Evolutionary conservation across 78 protist genomes (phyloP).

Genomic region (Dictyostelium brefeldianum): DNA sequence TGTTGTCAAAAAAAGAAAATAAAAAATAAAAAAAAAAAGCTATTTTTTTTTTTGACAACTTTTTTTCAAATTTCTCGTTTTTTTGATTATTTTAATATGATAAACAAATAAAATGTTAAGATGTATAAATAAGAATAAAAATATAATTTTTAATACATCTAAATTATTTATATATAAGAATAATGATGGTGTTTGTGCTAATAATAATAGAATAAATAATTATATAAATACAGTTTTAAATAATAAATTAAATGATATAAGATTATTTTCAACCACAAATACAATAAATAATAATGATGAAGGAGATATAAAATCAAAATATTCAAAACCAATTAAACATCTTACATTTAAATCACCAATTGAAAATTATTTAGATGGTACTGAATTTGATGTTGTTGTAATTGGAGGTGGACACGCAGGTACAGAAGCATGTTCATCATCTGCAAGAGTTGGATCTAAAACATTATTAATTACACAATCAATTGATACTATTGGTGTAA

Average conservation of each 20-base stretch:
- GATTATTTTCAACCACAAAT: constrained; percentile 23
- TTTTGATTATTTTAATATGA: too few species aligned
- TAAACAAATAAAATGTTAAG: background rate
- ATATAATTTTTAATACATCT: background rate
- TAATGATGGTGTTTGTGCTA: background rate
- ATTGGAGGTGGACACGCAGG: constrained; percentile 98
- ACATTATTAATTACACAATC: constrained; percentile 92
- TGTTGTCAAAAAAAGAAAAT: background rate
- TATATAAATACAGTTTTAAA: too few species aligned
- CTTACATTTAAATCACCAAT: constrained; percentile 48
- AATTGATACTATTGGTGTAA: constrained; percentile 86
- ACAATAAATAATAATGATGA: background rate
- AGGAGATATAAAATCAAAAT: background rate
- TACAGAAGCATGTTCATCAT: constrained; percentile 95
- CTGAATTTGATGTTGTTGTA: constrained; percentile 52
- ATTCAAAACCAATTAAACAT: background rate
- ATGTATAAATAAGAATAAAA: background rate
- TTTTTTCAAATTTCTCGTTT: too few species aligned
- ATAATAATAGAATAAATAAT: background rate
- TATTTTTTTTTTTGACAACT: too few species aligned
- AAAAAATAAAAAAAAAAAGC: background rate
- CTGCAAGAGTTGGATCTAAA: constrained; percentile 92
- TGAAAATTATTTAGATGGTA: background rate
- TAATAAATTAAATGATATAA: background rate
- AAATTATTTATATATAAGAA: background rate